Percentiles rank a stretch among this genome's conserved stretches.
phyloP scores from a whole-genome alignment of 2,329 filamentous ascomycete genomes.

The Tolypocladium nubicola region DNA sequence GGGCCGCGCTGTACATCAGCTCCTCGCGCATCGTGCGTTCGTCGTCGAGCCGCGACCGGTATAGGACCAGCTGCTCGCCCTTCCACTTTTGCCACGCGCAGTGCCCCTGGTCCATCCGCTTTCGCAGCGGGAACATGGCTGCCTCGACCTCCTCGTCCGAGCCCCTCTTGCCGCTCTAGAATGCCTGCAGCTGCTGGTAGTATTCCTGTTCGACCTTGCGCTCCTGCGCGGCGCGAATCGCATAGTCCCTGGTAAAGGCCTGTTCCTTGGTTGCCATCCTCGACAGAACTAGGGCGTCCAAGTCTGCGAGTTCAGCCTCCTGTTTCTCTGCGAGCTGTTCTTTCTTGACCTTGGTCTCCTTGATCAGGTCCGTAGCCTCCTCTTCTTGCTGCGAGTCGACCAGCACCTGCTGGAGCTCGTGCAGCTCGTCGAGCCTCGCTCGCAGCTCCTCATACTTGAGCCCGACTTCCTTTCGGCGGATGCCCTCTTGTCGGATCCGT shows the following conservation, averaged over 20 bases:
- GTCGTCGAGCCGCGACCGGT: constrained; percentile 25
- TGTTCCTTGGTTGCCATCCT: constrained; percentile 23
- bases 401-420: constrained; percentile 29
- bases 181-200: constrained; percentile 22
- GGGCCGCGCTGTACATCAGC: constrained; percentile 28
- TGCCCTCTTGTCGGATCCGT: constrained; percentile 26
- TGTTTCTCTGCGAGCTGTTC: constrained; percentile 22
- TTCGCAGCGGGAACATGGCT: constrained; percentile 23
- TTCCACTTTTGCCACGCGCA: constrained; percentile 30
- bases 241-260: constrained; percentile 28
- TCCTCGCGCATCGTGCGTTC: constrained; percentile 28
- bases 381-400: constrained; percentile 27
- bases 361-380: constrained; percentile 16
- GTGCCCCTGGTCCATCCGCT: constrained; percentile 30
- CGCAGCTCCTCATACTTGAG: constrained; percentile 27
- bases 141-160: constrained; percentile 18
- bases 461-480: constrained; percentile 27
- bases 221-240: constrained; percentile 28
- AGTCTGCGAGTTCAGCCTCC: constrained; percentile 17
- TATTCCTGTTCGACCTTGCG: constrained; percentile 33
- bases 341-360: constrained; percentile 12
- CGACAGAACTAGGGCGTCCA: constrained; percentile 12
- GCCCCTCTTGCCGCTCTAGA: constrained; percentile 25
- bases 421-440: constrained; percentile 24
- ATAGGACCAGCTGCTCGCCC: constrained; percentile 26